Percentiles rank a stretch among this genome's conserved stretches.
These are phyloP conservation scores for Pyrus bretschneideri DNA, from an alignment of 306 rosid species.

Conservation along the genomic window DNA sequence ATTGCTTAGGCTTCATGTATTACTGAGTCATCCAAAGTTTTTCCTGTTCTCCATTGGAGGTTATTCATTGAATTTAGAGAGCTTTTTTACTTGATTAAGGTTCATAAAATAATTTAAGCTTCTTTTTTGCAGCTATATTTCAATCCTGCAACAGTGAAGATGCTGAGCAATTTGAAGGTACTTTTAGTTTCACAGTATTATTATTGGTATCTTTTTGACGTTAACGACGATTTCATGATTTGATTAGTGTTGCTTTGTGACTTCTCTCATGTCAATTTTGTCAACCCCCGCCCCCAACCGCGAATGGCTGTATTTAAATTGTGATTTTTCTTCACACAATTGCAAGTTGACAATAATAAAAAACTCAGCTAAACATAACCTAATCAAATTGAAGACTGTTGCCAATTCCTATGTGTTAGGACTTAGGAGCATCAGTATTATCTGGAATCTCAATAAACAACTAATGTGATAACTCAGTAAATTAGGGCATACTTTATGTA, in stretches of 20 bases:
- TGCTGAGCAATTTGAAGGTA: conserved; percentile 99
- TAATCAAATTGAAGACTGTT: no score
- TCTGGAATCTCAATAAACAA: neutral
- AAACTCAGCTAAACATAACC: no score
- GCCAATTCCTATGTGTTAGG: no score
- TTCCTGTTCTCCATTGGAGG: neutral
- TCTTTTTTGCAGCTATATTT: conserved; percentile 79
- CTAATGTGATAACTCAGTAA: neutral
- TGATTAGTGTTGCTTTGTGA: conserved; percentile 2
- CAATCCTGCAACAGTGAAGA: conserved; percentile 98
- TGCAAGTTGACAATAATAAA: no score
- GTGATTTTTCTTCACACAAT: no score
- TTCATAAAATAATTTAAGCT: neutral
- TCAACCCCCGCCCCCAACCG: no score
- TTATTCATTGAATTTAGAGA: neutral
- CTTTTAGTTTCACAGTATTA: conserved; percentile 14
- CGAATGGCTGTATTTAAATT: no score
- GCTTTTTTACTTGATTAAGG: neutral
- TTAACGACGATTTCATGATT: conserved; percentile 6
- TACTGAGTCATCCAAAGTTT: neutral
- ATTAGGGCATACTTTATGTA: neutral
- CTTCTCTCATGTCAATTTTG: neutral
- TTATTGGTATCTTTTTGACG: conserved; percentile 3
- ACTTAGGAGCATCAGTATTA: neutral
- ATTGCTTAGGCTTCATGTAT: neutral